Percentiles rank a stretch among this genome's conserved stretches.
These are phyloP conservation scores for Leucaena leucocephala DNA, from an alignment of 306 rosid species.

Conservation along the genomic window DNA sequence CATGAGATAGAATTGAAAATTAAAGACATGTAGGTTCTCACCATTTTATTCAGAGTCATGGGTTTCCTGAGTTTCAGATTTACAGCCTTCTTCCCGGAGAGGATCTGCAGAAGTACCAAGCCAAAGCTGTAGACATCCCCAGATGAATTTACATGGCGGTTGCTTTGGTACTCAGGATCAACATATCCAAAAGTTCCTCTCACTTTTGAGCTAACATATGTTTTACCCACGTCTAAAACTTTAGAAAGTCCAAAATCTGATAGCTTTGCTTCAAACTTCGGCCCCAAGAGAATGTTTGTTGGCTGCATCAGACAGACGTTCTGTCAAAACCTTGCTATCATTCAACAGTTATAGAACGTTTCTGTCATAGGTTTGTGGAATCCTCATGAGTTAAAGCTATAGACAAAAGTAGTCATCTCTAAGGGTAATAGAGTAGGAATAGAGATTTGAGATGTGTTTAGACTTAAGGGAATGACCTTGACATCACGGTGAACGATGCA, in stretches of 20 bases:
- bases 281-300: constrained; percentile 70
- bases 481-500: constrained; percentile 77
- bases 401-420: neutral
- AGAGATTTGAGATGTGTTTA: neutral
- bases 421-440: neutral
- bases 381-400: neutral
- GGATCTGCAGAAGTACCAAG: constrained; percentile 64
- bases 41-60: constrained; percentile 60
- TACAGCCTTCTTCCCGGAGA: constrained; percentile 64
- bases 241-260: constrained; percentile 71
- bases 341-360: constrained; percentile 17
- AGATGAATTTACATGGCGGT: constrained; percentile 54
- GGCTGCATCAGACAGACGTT: constrained; percentile 47
- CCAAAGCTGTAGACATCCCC: constrained; percentile 73
- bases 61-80: constrained; percentile 59
- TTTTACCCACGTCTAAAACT: constrained; percentile 55
- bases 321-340: neutral
- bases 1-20: constrained; percentile 4
- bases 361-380: neutral
- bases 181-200: constrained; percentile 74
- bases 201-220: constrained; percentile 63
- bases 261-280: constrained; percentile 62
- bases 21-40: constrained; percentile 26
- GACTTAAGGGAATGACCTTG: constrained; percentile 47
- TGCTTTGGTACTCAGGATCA: constrained; percentile 64